phyloP scores from a whole-genome alignment of 768 basidiomycete species.

The Lentinula edodes region DNA sequence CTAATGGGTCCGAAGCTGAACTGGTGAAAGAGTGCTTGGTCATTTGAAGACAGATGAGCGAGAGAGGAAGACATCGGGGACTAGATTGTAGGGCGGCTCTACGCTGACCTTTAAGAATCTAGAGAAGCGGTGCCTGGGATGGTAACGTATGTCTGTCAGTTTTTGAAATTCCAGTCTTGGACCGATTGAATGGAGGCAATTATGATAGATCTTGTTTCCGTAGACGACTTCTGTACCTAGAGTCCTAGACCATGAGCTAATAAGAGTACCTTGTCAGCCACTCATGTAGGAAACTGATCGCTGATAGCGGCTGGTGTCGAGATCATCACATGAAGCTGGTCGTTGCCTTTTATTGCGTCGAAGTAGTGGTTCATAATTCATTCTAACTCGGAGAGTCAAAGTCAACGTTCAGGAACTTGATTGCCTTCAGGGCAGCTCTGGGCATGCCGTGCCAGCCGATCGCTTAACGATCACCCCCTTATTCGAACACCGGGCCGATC shows the following conservation, averaged over 20 bases:
- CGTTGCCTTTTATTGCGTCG: no score
- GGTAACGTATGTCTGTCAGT: neutral
- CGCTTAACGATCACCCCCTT: no score
- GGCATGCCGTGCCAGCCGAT: no score
- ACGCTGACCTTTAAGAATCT: neutral
- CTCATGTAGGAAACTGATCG: neutral
- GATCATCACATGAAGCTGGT: no score
- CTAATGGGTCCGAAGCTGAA: conserved; percentile 4
- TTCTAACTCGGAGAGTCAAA: no score
- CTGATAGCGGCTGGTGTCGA: no score
- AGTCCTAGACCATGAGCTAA: neutral
- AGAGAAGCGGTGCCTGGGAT: neutral
- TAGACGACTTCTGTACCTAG: neutral
- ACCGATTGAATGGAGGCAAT: neutral
- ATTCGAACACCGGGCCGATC: no score
- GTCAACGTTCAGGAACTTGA: no score
- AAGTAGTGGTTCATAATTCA: no score
- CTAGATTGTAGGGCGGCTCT: neutral
- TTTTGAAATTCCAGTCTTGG: neutral
- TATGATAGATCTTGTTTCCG: neutral
- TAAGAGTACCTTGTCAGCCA: neutral
- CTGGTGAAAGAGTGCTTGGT: conserved; percentile 8
- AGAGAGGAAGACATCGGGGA: conserved; percentile 3
- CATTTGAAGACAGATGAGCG: conserved; percentile 5
- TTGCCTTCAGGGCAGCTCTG: no score